Conservation (phyloP, 768 basidiomycete species). For the Tricholoma terreum region DNA sequence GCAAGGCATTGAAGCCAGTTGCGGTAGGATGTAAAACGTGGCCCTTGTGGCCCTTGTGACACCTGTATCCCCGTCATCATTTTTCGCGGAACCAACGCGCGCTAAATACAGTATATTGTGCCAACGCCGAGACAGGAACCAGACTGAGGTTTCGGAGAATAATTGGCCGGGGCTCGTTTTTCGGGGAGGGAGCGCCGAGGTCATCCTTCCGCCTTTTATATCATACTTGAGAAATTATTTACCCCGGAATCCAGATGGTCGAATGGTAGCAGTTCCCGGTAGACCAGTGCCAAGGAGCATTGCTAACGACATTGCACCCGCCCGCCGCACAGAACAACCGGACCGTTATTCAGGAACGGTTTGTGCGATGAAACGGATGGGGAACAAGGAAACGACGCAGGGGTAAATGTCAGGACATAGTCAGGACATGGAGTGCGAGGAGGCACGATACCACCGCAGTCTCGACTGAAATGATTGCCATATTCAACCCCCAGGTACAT, state of each 20-base stretch:
- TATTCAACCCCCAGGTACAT: no score
- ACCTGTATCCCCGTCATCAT: no score
- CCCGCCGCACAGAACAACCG: neutral
- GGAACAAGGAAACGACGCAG: neutral
- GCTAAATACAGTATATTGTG: no score
- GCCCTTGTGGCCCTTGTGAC: neutral
- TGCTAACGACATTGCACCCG: neutral
- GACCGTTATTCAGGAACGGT: neutral
- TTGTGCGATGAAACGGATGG: no score
- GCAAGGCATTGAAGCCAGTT: neutral
- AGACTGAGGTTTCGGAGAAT: neutral
- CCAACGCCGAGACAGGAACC: no score
- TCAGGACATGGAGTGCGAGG: neutral
- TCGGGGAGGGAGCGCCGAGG: neutral
- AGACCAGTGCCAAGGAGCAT: no score
- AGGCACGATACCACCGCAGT: no score
- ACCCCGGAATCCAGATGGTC: no score
- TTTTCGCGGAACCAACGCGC: no score
- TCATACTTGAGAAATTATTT: neutral
- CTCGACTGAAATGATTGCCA: no score
- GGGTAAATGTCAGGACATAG: neutral
- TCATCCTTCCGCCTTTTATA: neutral
- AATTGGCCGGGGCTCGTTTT: neutral
- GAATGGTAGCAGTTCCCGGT: no score
- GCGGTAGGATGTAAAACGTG: neutral